Evolutionary conservation across 1,139 yeast species (phyloP).

Genomic region (Schizosaccharomyces versatilis): DNA sequence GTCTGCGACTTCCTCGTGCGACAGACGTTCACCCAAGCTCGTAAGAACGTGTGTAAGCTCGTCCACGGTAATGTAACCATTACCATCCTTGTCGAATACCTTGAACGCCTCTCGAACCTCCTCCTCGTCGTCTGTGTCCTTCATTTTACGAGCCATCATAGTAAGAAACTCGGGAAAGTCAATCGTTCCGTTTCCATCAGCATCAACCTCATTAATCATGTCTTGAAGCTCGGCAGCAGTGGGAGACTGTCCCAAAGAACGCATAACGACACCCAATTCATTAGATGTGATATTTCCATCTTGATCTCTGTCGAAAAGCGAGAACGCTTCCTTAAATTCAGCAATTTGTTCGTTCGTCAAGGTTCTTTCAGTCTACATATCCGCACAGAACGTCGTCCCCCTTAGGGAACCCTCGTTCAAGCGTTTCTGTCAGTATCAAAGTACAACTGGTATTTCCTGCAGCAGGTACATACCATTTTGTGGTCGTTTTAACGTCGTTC

Average conservation of each 20-base stretch:
- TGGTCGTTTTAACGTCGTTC: neutral
- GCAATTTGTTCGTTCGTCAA: constrained; percentile 89
- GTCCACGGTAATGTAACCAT: constrained; percentile 87
- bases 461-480: neutral
- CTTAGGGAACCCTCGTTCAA: neutral
- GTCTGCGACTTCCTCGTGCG: constrained; percentile 90
- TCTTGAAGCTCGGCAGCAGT: constrained; percentile 89
- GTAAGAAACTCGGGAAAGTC: constrained; percentile 30
- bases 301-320: constrained; percentile 78
- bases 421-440: neutral
- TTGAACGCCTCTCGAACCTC: constrained; percentile 94
- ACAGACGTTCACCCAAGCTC: constrained; percentile 84
- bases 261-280: constrained; percentile 94
- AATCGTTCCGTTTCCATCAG: constrained; percentile 81
- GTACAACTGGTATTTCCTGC: neutral
- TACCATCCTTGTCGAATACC: constrained; percentile 72
- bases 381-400: neutral
- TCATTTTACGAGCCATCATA: constrained; percentile 87
- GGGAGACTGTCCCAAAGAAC: constrained; percentile 91
- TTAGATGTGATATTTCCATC: constrained; percentile 91
- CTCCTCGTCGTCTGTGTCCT: constrained; percentile 89
- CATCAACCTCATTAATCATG: constrained; percentile 90
- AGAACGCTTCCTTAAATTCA: constrained; percentile 92
- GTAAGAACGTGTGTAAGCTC: constrained; percentile 92
- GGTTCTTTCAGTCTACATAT: constrained; percentile 41